phyloP scores from a whole-genome alignment of 495 filamentous ascomycete species.

The Hypoxylon intermedium region DNA sequence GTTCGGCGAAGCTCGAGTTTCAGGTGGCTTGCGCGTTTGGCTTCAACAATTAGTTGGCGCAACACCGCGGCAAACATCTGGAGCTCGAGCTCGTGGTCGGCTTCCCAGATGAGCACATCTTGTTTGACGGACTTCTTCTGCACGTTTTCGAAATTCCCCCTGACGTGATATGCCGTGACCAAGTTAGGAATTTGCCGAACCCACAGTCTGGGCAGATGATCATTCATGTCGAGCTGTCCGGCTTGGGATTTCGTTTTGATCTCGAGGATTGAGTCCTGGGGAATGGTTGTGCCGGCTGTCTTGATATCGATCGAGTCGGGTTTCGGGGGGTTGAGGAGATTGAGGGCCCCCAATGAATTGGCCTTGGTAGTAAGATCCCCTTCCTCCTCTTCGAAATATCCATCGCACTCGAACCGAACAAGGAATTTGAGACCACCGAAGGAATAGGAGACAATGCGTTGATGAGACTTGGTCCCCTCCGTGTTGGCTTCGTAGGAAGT shows the following conservation, averaged over 20 bases:
- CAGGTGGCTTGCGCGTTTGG: constrained; percentile 45
- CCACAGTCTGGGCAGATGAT: constrained; percentile 66
- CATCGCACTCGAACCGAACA: constrained; percentile 69
- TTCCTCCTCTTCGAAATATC: constrained; percentile 50
- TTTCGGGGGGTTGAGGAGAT: background rate
- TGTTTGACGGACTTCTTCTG: constrained; percentile 51
- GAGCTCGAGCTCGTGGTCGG: constrained; percentile 48
- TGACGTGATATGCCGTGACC: constrained; percentile 64
- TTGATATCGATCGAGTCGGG: constrained; percentile 21
- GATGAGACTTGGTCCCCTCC: constrained; percentile 64
- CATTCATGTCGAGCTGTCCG: constrained; percentile 41
- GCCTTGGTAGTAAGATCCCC: background rate
- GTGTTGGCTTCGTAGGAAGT: constrained; percentile 63
- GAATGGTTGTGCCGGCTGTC: constrained; percentile 36
- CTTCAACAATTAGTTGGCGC: constrained; percentile 50
- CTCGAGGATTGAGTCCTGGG: constrained; percentile 66
- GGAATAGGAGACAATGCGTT: constrained; percentile 65
- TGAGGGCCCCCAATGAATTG: background rate
- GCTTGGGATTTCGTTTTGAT: constrained; percentile 65
- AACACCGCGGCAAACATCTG: constrained; percentile 51
- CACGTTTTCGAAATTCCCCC: constrained; percentile 63
- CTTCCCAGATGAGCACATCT: constrained; percentile 63
- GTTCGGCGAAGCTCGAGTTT: constrained; percentile 54
- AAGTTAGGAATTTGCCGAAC: constrained; percentile 67
- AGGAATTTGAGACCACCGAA: constrained; percentile 63